Conservation (phyloP, 768 basidiomycete genomes). For the Boletus rufocinnamomeus region DNA sequence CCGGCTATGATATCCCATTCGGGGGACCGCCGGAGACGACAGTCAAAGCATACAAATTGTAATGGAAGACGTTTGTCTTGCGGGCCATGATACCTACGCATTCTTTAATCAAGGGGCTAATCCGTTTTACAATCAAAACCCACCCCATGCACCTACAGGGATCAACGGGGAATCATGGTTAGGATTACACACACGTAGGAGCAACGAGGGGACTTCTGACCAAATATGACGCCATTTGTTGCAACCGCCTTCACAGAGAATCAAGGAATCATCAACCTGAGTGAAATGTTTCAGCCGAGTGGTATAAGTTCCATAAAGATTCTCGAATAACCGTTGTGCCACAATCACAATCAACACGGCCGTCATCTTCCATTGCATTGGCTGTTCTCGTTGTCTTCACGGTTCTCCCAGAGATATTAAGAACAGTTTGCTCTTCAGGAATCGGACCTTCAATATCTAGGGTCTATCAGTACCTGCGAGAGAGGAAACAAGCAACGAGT, state of each 20-base stretch:
- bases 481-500: slow-evolving; percentile 21
- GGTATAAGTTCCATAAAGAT: neutral
- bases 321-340: slow-evolving; percentile 48
- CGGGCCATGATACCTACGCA: slow-evolving; percentile 58
- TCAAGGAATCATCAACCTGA: slow-evolving; percentile 57
- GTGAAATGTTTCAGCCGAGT: slow-evolving; percentile 1
- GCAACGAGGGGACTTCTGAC: slow-evolving; percentile 40
- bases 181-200: neutral
- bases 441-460: slow-evolving; percentile 39
- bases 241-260: slow-evolving; percentile 75
- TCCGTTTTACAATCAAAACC: neutral
- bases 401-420: neutral
- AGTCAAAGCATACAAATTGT: slow-evolving; percentile 73
- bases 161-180: neutral
- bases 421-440: slow-evolving; percentile 14
- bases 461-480: neutral
- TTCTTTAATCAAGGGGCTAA: neutral
- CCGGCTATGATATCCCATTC: slow-evolving; percentile 71
- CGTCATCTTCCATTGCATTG: slow-evolving; percentile 33
- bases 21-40: slow-evolving; percentile 63
- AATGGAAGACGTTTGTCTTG: slow-evolving; percentile 59
- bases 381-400: slow-evolving; percentile 12
- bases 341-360: slow-evolving; percentile 67
- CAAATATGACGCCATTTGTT: slow-evolving; percentile 75
- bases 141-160: slow-evolving; percentile 43